These are phyloP conservation scores for Cladosporium halotolerans DNA, from an alignment of 2,329 filamentous ascomycete species.

Conservation along the genomic window DNA sequence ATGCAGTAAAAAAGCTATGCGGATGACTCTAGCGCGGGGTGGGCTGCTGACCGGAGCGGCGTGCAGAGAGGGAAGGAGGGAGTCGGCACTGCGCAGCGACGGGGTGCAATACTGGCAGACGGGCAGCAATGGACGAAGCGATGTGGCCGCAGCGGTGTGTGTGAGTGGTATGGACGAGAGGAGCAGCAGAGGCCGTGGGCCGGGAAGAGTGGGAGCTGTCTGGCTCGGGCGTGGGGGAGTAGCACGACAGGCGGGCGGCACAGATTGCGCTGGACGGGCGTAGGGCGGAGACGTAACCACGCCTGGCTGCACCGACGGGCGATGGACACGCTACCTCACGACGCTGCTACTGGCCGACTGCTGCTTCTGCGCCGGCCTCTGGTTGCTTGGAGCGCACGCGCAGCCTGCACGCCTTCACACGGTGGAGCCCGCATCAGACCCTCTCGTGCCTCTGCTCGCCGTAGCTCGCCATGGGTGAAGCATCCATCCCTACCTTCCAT, in stretches of 20 bases:
- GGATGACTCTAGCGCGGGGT: conserved; percentile 8
- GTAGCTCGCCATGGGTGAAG: no score
- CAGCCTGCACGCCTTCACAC: neutral
- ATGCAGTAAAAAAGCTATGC: conserved; percentile 7
- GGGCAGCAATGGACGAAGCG: neutral
- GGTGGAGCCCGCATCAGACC: no score
- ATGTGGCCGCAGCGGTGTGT: neutral
- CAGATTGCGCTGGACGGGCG: neutral
- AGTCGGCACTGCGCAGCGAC: neutral
- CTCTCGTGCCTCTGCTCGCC: no score
- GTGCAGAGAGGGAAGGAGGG: no score
- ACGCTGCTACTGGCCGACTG: neutral
- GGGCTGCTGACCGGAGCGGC: neutral
- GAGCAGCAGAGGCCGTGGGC: neutral
- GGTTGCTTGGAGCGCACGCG: no score
- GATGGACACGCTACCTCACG: neutral
- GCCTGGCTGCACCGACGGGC: neutral
- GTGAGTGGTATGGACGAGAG: neutral
- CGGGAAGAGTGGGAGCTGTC: neutral
- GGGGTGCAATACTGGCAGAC: neutral
- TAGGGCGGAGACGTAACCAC: conserved; percentile 1
- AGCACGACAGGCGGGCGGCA: neutral
- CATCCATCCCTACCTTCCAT: no score
- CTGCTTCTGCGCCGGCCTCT: no score
- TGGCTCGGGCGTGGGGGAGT: neutral